These are phyloP conservation scores for Acacia acuminata DNA, from an alignment of 306 rosid genomes.

Conservation along the genomic window DNA sequence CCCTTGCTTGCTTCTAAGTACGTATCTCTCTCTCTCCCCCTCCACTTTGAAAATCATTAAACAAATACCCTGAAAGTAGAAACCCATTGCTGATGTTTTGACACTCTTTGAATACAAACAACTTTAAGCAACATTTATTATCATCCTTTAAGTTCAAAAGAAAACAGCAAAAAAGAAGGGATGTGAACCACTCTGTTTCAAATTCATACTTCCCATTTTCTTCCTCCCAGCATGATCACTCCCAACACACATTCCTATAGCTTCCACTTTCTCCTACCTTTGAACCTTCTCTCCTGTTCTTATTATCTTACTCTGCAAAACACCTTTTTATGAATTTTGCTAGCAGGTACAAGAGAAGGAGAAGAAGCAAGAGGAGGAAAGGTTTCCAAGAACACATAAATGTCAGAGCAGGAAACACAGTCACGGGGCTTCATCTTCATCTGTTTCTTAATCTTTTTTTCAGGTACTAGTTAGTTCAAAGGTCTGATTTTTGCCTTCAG, in stretches of 20 bases:
- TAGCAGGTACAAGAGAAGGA: background rate
- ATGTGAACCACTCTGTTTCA: constrained; percentile 6
- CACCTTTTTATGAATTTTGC: constrained; percentile 23
- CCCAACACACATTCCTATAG: constrained; percentile 2
- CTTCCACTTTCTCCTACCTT: constrained; percentile 22
- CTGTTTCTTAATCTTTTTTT: constrained; percentile 49
- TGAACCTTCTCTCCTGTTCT: constrained; percentile 2
- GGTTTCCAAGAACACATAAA: constrained; percentile 21
- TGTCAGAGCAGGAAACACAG: constrained; percentile 50
- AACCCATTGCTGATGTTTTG: constrained; percentile 26
- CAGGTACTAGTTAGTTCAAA: constrained; percentile 42
- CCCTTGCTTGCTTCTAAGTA: background rate
- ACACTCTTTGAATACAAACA: background rate
- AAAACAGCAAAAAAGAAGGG: background rate
- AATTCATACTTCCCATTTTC: constrained; percentile 27
- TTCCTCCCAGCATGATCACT: constrained; percentile 6
- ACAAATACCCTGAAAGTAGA: background rate
- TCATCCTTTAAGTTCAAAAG: background rate
- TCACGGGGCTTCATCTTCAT: constrained; percentile 45
- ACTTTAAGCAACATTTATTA: constrained; percentile 8
- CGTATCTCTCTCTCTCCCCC: background rate
- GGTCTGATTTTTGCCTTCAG: background rate
- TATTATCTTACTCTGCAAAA: background rate
- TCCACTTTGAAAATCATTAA: background rate
- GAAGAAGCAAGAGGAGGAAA: background rate